These are phyloP conservation scores for Xylaria castorea DNA, from an alignment of 495 filamentous ascomycete species.

Conservation along the genomic window DNA sequence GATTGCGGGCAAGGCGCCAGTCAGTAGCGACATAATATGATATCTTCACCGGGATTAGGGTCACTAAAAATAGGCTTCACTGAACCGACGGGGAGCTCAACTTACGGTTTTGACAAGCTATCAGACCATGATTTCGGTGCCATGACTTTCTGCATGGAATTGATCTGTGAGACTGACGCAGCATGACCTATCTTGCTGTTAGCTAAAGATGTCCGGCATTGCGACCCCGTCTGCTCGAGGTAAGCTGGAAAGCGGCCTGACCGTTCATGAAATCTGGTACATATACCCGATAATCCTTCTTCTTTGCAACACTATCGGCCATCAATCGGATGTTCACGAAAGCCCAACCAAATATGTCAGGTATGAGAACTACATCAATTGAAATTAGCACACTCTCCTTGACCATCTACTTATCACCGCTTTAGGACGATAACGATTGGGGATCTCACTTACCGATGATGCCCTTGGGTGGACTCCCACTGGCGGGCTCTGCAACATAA, in stretches of 20 bases:
- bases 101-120: slow-evolving; percentile 29
- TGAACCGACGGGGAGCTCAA: not conserved
- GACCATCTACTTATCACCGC: not conserved
- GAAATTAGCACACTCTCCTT: not conserved
- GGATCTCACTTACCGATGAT: slow-evolving; percentile 38
- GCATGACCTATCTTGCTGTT: slow-evolving; percentile 19
- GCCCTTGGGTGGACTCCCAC: slow-evolving; percentile 38
- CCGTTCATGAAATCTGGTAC: slow-evolving; percentile 60
- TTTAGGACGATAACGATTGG: not conserved
- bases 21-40: slow-evolving; percentile 44
- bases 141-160: slow-evolving; percentile 10
- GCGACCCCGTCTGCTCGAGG: not conserved
- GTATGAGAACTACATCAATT: slow-evolving; percentile 44
- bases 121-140: slow-evolving; percentile 25
- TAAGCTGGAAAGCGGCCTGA: slow-evolving; percentile 21
- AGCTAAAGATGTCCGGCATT: slow-evolving; percentile 10
- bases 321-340: slow-evolving; percentile 56
- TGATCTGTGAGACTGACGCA: slow-evolving; percentile 22
- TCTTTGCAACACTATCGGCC: slow-evolving; percentile 54
- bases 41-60: slow-evolving; percentile 34
- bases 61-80: not conserved
- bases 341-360: slow-evolving; percentile 58
- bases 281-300: slow-evolving; percentile 49
- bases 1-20: slow-evolving; percentile 45
- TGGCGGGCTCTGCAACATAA: slow-evolving; percentile 48